These are phyloP conservation scores for Oryza officinalis DNA, from an alignment of 176 grass and related monocot genomes.

Conservation along the genomic window DNA sequence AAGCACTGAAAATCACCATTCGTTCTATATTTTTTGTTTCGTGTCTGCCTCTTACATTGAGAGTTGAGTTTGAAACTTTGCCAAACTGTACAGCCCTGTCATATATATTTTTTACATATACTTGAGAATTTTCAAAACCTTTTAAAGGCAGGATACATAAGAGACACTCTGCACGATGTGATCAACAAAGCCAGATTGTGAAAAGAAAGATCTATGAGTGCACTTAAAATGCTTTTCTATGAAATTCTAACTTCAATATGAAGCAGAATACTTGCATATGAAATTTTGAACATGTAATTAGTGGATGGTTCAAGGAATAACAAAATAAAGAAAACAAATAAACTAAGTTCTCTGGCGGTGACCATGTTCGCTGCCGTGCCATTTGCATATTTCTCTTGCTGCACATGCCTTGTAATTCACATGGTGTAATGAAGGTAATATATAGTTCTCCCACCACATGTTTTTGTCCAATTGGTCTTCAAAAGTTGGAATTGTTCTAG, in stretches of 20 bases:
- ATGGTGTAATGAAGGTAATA: conserved; percentile 1
- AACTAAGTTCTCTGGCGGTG: neutral
- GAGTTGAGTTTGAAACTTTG: neutral
- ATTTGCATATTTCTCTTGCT: conserved; percentile 13
- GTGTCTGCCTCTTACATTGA: neutral
- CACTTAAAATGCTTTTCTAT: neutral
- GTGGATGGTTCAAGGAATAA: neutral
- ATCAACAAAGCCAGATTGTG: neutral
- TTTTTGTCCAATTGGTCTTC: neutral
- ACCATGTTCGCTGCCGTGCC: neutral
- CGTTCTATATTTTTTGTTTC: neutral
- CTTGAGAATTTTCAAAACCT: neutral
- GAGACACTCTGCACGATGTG: neutral
- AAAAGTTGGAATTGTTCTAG: neutral
- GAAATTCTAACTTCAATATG: neutral
- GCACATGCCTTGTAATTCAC: conserved; percentile 10
- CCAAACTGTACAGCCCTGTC: neutral
- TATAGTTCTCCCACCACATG: neutral
- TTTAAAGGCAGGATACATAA: conserved; percentile 5
- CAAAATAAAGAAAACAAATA: neutral
- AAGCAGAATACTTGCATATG: conserved; percentile 17
- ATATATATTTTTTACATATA: neutral
- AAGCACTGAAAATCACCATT: conserved; percentile 11
- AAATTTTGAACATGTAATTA: neutral
- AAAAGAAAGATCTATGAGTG: neutral